phyloP scores from a whole-genome alignment of 176 grass and related monocot genomes.

The Eremochloa ophiuroides region DNA sequence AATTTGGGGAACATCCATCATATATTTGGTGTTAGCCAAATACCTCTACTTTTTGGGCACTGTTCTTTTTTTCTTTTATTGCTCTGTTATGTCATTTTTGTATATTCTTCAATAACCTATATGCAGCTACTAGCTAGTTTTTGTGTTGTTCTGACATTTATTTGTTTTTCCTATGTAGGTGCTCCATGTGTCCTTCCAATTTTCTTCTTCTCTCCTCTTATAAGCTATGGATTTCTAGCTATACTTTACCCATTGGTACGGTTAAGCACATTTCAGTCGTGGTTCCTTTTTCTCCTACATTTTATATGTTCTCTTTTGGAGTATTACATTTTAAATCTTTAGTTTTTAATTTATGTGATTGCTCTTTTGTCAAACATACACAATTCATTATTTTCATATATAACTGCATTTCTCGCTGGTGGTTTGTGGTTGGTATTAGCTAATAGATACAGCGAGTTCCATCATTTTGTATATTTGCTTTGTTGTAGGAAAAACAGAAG shows the following conservation, averaged over 20 bases:
- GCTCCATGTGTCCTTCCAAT: conserved; percentile 78
- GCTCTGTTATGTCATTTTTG: conserved; percentile 4
- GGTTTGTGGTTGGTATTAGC: background rate
- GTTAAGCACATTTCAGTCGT: background rate
- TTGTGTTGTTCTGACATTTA: conserved; percentile 21
- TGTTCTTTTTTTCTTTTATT: conserved; percentile 18
- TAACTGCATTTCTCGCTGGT: background rate
- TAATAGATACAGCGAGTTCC: background rate
- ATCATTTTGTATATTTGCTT: background rate
- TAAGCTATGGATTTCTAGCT: conserved; percentile 84
- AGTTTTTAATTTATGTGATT: background rate
- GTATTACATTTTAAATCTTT: background rate
- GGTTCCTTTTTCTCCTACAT: background rate
- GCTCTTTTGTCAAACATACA: background rate
- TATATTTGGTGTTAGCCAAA: conserved; percentile 3
- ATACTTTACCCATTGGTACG: conserved; percentile 96
- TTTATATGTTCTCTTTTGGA: background rate
- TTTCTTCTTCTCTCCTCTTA: conserved; percentile 87
- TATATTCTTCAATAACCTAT: background rate
- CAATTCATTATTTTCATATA: background rate
- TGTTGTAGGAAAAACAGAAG: background rate
- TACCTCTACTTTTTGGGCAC: background rate
- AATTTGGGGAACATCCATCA: conserved; percentile 1
- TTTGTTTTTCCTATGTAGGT: conserved; percentile 44
- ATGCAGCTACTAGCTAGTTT: conserved; percentile 1